Evolutionary conservation across 106 monocot species (phyloP).

Genomic region (Allium sativum): DNA sequence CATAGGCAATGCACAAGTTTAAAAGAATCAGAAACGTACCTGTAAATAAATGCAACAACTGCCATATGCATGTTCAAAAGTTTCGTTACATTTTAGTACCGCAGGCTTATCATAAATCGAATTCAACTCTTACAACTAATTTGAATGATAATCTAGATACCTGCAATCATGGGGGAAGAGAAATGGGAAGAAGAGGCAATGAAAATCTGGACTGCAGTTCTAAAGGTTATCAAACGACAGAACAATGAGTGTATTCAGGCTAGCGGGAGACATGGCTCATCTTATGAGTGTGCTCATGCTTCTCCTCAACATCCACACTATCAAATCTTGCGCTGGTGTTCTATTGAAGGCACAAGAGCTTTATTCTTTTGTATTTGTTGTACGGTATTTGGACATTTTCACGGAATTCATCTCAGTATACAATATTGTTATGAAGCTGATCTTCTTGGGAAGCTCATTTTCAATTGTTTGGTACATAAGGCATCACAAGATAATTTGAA

Average conservation of each 20-base stretch:
- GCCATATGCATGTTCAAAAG: no score
- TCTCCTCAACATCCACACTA: constrained; percentile 86
- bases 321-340: constrained; percentile 72
- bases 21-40: no score
- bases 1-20: no score
- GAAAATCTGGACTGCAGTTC: neutral
- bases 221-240: neutral
- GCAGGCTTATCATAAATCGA: no score
- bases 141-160: no score
- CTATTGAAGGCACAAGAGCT: constrained; percentile 83
- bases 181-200: no score
- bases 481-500: constrained; percentile 56
- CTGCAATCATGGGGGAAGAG: no score
- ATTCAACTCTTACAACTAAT: no score
- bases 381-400: constrained; percentile 65
- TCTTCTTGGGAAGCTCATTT: constrained; percentile 73
- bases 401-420: constrained; percentile 51
- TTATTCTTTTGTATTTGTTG: constrained; percentile 65
- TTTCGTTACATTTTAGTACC: no score
- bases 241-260: constrained; percentile 64
- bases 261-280: constrained; percentile 78
- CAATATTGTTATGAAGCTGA: constrained; percentile 75
- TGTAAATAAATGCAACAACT: no score
- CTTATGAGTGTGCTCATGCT: constrained; percentile 68
- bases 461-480: constrained; percentile 89